Percentiles rank a stretch among this genome's conserved stretches.
phyloP scores from a whole-genome alignment of 2,329 filamentous ascomycete species.

The Fusarium palustre region DNA sequence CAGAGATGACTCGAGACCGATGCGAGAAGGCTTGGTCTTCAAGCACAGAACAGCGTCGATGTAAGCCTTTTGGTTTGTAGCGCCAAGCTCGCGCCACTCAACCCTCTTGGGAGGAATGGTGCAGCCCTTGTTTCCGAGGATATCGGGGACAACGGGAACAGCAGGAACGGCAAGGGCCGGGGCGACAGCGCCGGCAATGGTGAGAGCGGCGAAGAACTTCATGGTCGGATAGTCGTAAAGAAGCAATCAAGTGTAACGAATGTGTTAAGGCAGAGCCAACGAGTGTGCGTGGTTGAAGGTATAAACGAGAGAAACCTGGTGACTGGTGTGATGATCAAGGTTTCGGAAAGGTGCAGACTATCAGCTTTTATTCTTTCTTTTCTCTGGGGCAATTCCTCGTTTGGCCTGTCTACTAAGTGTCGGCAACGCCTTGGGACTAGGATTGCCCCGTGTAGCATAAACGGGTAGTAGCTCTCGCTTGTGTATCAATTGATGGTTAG shows the following conservation, averaged over 20 bases:
- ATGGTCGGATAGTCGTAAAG: not conserved
- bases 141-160: not conserved
- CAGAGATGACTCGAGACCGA: constrained; percentile 9
- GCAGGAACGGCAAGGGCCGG: not conserved
- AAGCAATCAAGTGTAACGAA: not conserved
- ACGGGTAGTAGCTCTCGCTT: not conserved
- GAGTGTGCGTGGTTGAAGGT: not conserved
- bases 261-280: not conserved
- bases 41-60: constrained; percentile 16
- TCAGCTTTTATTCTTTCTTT: not conserved
- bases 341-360: not conserved
- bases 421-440: not conserved
- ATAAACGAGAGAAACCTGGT: not conserved
- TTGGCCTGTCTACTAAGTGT: not conserved
- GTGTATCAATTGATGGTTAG: not conserved
- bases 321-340: not conserved
- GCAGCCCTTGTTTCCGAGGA: not conserved
- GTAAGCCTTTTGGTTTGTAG: constrained; percentile 8
- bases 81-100: constrained; percentile 4
- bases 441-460: not conserved
- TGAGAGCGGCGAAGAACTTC: not conserved
- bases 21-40: constrained; percentile 20
- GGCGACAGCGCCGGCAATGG: not conserved
- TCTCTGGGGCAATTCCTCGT: not conserved
- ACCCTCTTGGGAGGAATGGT: constrained; percentile 3